Percentiles rank a stretch among this genome's conserved stretches.
Conservation (phyloP, 331 rosid species). For the Cydonia oblonga region DNA sequence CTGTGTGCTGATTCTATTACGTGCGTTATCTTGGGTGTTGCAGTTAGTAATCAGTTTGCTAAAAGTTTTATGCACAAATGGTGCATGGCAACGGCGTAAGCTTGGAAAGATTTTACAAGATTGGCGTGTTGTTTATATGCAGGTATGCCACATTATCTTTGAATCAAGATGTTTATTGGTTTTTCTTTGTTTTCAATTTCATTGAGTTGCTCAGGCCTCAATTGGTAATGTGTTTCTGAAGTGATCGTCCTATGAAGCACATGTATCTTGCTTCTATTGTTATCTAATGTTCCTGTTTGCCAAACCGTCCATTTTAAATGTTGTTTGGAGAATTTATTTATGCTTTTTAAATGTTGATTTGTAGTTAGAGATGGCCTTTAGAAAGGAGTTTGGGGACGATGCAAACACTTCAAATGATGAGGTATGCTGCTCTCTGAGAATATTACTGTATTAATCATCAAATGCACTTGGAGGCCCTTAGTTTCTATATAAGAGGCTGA, state of each 20-base stretch:
- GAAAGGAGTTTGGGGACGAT: constrained; percentile 54
- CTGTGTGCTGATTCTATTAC: constrained; percentile 15
- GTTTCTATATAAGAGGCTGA: neutral
- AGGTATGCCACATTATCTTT: constrained; percentile 42
- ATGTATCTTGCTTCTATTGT: neutral
- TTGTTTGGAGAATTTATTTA: neutral
- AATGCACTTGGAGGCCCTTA: neutral
- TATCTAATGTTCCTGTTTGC: neutral
- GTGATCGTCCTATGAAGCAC: neutral
- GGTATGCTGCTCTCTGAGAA: constrained; percentile 32
- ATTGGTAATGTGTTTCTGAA: neutral
- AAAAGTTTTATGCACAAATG: constrained; percentile 76
- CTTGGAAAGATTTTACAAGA: constrained; percentile 92
- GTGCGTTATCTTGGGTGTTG: constrained; percentile 16
- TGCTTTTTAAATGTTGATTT: constrained; percentile 8
- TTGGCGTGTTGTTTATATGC: constrained; percentile 79
- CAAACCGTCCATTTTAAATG: neutral
- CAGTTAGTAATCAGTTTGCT: constrained; percentile 77
- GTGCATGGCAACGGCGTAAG: constrained; percentile 98
- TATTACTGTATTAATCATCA: neutral
- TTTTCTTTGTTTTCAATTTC: neutral
- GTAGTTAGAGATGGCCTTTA: constrained; percentile 77
- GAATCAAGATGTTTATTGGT: neutral
- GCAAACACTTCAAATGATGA: constrained; percentile 36
- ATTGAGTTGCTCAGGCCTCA: neutral